Conservation (phyloP, 2,329 filamentous ascomycete genomes). For the Huntiella omanensis region DNA sequence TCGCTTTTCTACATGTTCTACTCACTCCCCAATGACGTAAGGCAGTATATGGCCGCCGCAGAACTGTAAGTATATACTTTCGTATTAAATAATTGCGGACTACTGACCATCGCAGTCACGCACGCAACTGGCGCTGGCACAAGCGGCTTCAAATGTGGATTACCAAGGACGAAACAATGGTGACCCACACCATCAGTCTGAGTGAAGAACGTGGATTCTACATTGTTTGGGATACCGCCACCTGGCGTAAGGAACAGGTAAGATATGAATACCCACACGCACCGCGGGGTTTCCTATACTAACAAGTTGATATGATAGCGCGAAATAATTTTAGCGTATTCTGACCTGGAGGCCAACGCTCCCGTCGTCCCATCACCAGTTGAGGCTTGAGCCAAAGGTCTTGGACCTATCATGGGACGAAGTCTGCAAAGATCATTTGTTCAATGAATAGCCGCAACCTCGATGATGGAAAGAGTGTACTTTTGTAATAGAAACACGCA, state of each 20-base stretch:
- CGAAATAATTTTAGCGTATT: constrained; percentile 42
- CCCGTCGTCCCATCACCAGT: constrained; percentile 12
- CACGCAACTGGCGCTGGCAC: constrained; percentile 50
- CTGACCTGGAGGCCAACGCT: constrained; percentile 33
- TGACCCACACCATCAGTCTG: constrained; percentile 34
- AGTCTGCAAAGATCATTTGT: too few species aligned
- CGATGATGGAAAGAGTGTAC: too few species aligned
- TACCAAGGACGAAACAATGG: constrained; percentile 48
- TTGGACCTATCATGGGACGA: too few species aligned
- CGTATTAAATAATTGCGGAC: background rate
- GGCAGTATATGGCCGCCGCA: constrained; percentile 43
- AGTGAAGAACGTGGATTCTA: constrained; percentile 47
- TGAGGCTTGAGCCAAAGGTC: too few species aligned
- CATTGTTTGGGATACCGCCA: constrained; percentile 43
- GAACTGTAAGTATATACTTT: constrained; percentile 32
- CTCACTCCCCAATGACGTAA: constrained; percentile 41
- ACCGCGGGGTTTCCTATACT: background rate
- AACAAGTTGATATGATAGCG: constrained; percentile 23
- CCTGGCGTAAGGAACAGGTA: constrained; percentile 45
- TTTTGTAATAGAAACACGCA: too few species aligned
- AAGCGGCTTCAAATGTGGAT: constrained; percentile 48
- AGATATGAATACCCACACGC: constrained; percentile 15
- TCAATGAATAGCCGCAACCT: too few species aligned
- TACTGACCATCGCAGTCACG: constrained; percentile 23
- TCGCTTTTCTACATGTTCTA: constrained; percentile 54